Evolutionary conservation across 1,139 yeast species (phyloP), one percentile per base, ranked within the genome.

Genomic region (Hyphopichia burtonii): DNA sequence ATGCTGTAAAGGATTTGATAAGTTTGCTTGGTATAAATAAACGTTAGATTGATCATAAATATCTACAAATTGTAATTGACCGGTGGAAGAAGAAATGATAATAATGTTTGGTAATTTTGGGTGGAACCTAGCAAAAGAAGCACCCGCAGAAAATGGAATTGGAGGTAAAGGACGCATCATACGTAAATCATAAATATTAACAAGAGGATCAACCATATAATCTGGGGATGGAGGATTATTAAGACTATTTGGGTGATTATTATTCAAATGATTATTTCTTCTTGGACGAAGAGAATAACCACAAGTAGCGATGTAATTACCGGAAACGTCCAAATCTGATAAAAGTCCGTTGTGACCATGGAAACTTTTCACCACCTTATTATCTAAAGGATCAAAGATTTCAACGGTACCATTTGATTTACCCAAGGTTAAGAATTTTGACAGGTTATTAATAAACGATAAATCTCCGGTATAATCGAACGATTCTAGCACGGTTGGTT

Each of bases 61-160:
- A 59, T 93, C 98, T 19, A 89, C 78, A 52, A 90, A 83, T 54
- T 90, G 96, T 45, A 94, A 67, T 48, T 88, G 94, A 8, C 99
- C 99, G 23, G 78, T 63, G 16, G 74, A 74, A 0, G 96, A 86
- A 0, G 89, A 85, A 16, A 88, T 81, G 10, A 90, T 63, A 36
- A 90, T 78, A 39, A 87, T 82, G 34, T 89, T 86, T 11, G 97
- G 86, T 44, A 90, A 63, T 48, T 86, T 86, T 3, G 98, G 97
- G 63, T 91, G 98, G 49, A 91, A 74, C 40, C 86, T 76, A 1
- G 86, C 94, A 58, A 79, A 86, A 6, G 88, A 76, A 1, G 98
- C 97, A 4, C 98, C 98, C 0, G 90, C 85, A 0, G 96, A 88
- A 59, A 90, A 90, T 2, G 96, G 83, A 3, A 91, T 71, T 2